Conservation (phyloP, 2,329 filamentous ascomycete genomes). For the Phialocephala sp. region DNA sequence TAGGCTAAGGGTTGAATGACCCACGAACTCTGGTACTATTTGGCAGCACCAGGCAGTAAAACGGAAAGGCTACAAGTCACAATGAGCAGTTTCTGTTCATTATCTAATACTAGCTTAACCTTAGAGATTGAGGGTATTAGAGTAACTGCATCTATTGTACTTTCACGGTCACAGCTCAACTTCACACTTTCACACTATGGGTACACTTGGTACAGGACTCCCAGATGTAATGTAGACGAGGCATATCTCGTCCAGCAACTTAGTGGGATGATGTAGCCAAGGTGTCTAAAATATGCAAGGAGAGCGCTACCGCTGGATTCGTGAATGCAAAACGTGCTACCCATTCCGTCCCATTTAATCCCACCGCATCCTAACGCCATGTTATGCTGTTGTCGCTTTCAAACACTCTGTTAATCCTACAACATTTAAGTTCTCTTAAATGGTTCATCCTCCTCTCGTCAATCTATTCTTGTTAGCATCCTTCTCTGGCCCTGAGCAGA, state of each 20-base stretch:
- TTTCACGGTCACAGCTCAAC: too few relatives aligned
- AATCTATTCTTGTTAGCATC: slow-evolving; percentile 34
- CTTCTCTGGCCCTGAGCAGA: not conserved
- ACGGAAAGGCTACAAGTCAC: too few relatives aligned
- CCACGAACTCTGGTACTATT: not conserved
- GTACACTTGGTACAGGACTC: too few relatives aligned
- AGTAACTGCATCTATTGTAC: too few relatives aligned
- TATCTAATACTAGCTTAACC: too few relatives aligned
- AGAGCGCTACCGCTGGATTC: not conserved
- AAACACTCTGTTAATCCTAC: slow-evolving; percentile 1
- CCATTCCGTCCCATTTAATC: not conserved
- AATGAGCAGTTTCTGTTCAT: too few relatives aligned
- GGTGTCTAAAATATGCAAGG: not conserved
- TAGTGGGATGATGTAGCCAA: not conserved
- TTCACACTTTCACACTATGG: too few relatives aligned
- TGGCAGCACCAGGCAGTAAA: too few relatives aligned
- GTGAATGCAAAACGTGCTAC: not conserved
- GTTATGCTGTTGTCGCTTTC: slow-evolving; percentile 23
- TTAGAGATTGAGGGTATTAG: too few relatives aligned
- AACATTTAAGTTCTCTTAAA: not conserved
- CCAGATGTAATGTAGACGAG: too few relatives aligned
- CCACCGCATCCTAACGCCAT: slow-evolving; percentile 19
- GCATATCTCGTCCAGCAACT: not conserved
- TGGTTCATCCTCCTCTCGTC: slow-evolving; percentile 32
- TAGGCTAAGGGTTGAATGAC: not conserved